Percentiles rank a stretch among this genome's conserved stretches.
Evolutionary conservation across 1,284 basidiomycete species (phyloP).

Genomic region (Leccinum brunneo-olivaceum): DNA sequence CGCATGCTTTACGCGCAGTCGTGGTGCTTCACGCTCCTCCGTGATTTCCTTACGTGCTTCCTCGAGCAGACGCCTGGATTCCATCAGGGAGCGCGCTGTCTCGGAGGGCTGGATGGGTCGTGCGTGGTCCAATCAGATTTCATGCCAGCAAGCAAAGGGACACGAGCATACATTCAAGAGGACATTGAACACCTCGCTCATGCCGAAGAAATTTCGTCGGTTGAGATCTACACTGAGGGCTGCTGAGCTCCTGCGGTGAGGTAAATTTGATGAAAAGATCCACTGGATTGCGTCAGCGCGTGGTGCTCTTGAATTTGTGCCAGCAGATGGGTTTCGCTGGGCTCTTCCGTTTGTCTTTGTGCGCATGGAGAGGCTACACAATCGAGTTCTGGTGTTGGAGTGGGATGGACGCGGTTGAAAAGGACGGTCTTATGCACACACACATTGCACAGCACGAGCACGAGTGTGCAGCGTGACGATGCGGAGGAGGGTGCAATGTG

Average conservation of each 20-base stretch:
- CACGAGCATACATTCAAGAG: conserved; percentile 57
- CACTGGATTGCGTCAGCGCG: conserved; percentile 44
- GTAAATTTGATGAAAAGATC: conserved; percentile 68
- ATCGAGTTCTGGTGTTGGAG: conserved; percentile 4
- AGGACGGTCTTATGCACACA: conserved; percentile 21
- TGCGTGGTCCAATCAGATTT: conserved; percentile 9
- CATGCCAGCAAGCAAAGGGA: conserved; percentile 1
- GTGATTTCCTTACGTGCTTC: conserved; percentile 68
- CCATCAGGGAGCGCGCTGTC: conserved; percentile 70
- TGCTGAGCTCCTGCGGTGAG: conserved; percentile 50
- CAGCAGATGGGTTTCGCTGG: conserved; percentile 19
- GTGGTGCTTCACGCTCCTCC: conserved; percentile 59
- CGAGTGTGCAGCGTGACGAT: conserved; percentile 29
- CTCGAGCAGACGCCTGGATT: conserved; percentile 66
- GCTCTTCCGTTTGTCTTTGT: conserved; percentile 17
- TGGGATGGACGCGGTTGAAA: conserved; percentile 6
- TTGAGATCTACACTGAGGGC: conserved; percentile 51
- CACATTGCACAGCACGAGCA: conserved; percentile 23
- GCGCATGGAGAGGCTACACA: conserved; percentile 21
- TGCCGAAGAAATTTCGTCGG: conserved; percentile 69
- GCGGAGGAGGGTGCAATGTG: conserved; percentile 10
- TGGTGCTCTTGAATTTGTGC: conserved; percentile 26
- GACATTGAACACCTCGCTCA: conserved; percentile 71
- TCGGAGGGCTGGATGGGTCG: conserved; percentile 54
- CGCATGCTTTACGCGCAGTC: conserved; percentile 68